phyloP scores from a whole-genome alignment of 495 filamentous ascomycete genomes.

The Cryomyces antarcticus region DNA sequence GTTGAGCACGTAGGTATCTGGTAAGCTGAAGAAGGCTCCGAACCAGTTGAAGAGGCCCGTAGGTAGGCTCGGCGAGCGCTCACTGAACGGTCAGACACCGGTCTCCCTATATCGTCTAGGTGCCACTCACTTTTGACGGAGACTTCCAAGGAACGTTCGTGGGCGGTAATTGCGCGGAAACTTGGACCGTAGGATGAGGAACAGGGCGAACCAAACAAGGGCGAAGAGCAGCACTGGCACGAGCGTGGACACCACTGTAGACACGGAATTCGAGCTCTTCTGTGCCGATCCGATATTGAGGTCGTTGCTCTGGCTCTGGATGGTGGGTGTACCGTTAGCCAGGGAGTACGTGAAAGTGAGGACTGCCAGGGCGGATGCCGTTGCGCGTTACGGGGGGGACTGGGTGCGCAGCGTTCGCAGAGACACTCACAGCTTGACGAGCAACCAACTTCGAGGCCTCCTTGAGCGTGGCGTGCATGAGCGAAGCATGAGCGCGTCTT shows the following conservation, averaged over 20 bases:
- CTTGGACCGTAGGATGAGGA: constrained; percentile 54
- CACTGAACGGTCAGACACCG: constrained; percentile 1
- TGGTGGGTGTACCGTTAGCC: no score
- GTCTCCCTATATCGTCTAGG: background rate
- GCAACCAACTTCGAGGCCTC: no score
- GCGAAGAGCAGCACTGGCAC: constrained; percentile 47
- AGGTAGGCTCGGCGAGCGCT: constrained; percentile 47
- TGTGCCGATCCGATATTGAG: constrained; percentile 5
- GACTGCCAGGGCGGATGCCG: no score
- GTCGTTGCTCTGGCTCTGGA: constrained; percentile 1
- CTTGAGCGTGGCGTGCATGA: no score
- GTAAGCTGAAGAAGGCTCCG: constrained; percentile 50
- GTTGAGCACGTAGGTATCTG: constrained; percentile 67
- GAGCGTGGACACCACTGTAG: constrained; percentile 48
- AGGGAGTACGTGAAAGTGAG: no score
- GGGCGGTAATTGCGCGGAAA: constrained; percentile 70
- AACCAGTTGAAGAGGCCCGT: constrained; percentile 61
- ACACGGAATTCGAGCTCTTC: constrained; percentile 21
- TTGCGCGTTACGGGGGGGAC: no score
- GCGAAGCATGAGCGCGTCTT: no score
- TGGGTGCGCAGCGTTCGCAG: no score
- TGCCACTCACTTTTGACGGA: constrained; percentile 37
- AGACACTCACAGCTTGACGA: no score
- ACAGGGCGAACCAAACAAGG: constrained; percentile 41
- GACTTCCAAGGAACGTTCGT: constrained; percentile 61